Evolutionary conservation across 163 green algal genomes (phyloP).

Genomic region (Chloromonas sp.): DNA sequence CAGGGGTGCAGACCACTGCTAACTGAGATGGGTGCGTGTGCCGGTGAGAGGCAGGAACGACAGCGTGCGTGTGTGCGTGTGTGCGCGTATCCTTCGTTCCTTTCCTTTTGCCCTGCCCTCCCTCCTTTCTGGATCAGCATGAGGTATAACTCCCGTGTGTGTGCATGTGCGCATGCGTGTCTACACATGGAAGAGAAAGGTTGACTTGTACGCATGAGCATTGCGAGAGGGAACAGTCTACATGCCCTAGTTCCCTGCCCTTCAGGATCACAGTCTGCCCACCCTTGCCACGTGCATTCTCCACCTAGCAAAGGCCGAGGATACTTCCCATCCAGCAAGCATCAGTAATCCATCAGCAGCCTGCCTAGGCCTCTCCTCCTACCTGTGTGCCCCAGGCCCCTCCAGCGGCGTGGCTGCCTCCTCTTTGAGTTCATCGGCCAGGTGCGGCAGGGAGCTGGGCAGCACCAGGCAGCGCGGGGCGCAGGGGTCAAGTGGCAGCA

Average conservation of each 20-base stretch:
- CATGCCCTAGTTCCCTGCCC: background rate
- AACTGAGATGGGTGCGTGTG: constrained; percentile 2
- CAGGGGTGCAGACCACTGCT: background rate
- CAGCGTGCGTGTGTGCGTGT: constrained; percentile 8
- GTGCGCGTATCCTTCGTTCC: background rate
- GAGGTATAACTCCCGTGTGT: constrained; percentile 13
- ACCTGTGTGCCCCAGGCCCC: background rate
- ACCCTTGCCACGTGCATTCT: background rate
- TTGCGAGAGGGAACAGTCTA: background rate
- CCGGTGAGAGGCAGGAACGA: background rate
- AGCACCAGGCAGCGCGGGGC: constrained; percentile 52
- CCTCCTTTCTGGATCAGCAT: constrained; percentile 1
- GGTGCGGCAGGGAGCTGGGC: background rate
- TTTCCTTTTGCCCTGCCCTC: background rate
- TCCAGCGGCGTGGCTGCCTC: background rate
- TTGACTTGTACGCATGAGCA: background rate
- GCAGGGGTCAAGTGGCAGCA: constrained; percentile 60
- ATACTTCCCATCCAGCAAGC: background rate
- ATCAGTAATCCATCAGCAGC: background rate
- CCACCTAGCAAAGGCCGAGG: too few relatives aligned
- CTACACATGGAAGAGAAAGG: too few relatives aligned
- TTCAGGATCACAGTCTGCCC: background rate
- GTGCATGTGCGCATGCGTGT: background rate
- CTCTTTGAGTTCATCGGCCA: background rate
- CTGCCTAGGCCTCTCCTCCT: background rate